A percentile compares a stretch with the other conserved stretches of the same genome.
These are phyloP conservation scores for Nicotiana knightiana DNA, from an alignment of 257 asterid genomes.

Conservation along the genomic window DNA sequence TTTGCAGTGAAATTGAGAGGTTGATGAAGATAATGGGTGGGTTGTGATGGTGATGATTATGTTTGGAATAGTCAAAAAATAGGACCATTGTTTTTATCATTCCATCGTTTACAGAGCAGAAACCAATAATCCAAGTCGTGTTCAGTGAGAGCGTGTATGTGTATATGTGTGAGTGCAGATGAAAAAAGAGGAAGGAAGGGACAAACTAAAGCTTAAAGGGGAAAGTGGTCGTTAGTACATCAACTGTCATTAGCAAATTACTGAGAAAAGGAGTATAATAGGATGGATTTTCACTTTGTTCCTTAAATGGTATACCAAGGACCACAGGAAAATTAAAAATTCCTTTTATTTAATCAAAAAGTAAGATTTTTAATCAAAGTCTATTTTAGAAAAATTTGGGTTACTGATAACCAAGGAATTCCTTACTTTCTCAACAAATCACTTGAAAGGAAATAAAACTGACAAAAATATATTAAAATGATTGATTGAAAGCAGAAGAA, in stretches of 20 bases:
- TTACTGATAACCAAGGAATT: too few relatives aligned
- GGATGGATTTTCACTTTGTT: not conserved
- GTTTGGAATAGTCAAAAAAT: not conserved
- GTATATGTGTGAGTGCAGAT: not conserved
- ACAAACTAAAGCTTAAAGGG: not conserved
- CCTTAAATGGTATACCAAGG: not conserved
- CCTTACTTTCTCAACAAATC: too few relatives aligned
- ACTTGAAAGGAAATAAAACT: too few relatives aligned
- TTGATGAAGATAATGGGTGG: not conserved
- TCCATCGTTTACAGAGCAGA: not conserved
- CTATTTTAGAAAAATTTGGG: too few relatives aligned
- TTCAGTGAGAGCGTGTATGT: not conserved
- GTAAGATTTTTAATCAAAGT: too few relatives aligned
- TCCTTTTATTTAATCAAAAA: not conserved
- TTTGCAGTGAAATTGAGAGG: slow-evolving; percentile 3
- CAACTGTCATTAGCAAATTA: not conserved
- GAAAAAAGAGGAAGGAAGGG: not conserved
- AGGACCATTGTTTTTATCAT: not conserved
- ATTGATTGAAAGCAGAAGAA: too few relatives aligned
- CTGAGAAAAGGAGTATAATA: not conserved
- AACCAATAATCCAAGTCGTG: not conserved
- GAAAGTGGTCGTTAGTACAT: not conserved
- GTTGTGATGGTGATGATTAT: slow-evolving; percentile 5
- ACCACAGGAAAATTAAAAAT: not conserved
- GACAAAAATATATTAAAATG: too few relatives aligned